Percentiles rank a stretch among this genome's conserved stretches.
Conservation (phyloP, 2,329 filamentous ascomycete species). For the Pyrenophora graminea region DNA sequence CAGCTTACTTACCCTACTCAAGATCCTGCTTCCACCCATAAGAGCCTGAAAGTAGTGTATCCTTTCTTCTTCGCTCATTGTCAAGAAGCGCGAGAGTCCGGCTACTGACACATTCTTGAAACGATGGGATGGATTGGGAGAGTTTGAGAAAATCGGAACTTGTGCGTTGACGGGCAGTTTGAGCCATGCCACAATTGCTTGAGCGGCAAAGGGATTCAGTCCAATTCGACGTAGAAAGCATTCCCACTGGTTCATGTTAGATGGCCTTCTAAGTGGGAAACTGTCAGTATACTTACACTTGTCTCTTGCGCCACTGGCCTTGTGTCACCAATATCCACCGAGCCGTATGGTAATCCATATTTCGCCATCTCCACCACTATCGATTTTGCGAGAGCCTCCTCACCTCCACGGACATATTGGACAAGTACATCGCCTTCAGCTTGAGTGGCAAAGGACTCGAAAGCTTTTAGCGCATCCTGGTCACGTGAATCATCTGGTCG, state of each 20-base stretch:
- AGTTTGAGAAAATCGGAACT: conserved; percentile 8
- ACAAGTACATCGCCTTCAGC: conserved; percentile 47
- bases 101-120: conserved; percentile 15
- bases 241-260: conserved; percentile 58
- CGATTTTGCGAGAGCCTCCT: conserved; percentile 43
- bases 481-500: conserved; percentile 48
- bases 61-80: conserved; percentile 59
- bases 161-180: conserved; percentile 22
- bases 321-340: conserved; percentile 33
- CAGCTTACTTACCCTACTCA: conserved; percentile 56
- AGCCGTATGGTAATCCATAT: conserved; percentile 41
- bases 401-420: conserved; percentile 50
- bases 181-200: conserved; percentile 59
- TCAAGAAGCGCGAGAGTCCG: conserved; percentile 61
- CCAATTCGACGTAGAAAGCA: conserved; percentile 67
- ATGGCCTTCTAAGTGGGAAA: not conserved
- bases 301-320: conserved; percentile 63
- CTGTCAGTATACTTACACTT: conserved; percentile 31
- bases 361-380: conserved; percentile 36
- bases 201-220: conserved; percentile 73
- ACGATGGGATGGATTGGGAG: not conserved
- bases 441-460: conserved; percentile 55
- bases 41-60: conserved; percentile 55
- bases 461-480: conserved; percentile 52
- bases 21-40: conserved; percentile 59